Percentiles rank a stretch among this genome's conserved stretches.
Conservation (phyloP, 75 land plant species). For the Pinus tabuliformis region DNA sequence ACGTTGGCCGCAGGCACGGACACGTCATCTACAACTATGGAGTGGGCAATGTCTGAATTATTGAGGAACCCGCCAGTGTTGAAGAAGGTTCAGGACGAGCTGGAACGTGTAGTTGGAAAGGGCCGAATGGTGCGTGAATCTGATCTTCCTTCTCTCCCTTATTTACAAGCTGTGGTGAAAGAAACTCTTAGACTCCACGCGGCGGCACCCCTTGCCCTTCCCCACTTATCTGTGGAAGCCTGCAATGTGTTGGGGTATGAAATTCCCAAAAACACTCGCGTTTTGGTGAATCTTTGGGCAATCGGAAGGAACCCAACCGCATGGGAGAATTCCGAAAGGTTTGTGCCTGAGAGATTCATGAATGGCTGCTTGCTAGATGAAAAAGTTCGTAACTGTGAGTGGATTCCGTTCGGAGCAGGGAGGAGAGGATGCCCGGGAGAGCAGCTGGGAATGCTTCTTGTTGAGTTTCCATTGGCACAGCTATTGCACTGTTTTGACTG, state of each 20-base stretch:
- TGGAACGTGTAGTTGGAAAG: too few relatives aligned
- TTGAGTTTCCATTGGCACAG: not conserved
- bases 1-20: not conserved
- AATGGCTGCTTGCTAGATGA: slow-evolving; percentile 14
- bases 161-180: too few relatives aligned
- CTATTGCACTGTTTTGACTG: too few relatives aligned
- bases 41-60: slow-evolving; percentile 30
- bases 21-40: not conserved
- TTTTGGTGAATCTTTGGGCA: slow-evolving; percentile 30
- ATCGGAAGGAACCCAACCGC: slow-evolving; percentile 21
- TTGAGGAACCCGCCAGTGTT: slow-evolving; percentile 26
- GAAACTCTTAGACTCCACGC: slow-evolving; percentile 9
- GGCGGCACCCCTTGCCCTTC: not conserved
- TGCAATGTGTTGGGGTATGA: slow-evolving; percentile 21
- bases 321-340: slow-evolving; percentile 26
- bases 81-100: slow-evolving; percentile 21
- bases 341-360: slow-evolving; percentile 38
- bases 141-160: too few relatives aligned
- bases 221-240: not conserved
- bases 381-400: slow-evolving; percentile 15
- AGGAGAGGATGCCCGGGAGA: slow-evolving; percentile 31
- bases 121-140: too few relatives aligned
- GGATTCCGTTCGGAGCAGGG: slow-evolving; percentile 41
- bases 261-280: slow-evolving; percentile 20
- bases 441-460: not conserved